Conservation (phyloP, 805 yeast genomes). For the Candida adriatica region DNA sequence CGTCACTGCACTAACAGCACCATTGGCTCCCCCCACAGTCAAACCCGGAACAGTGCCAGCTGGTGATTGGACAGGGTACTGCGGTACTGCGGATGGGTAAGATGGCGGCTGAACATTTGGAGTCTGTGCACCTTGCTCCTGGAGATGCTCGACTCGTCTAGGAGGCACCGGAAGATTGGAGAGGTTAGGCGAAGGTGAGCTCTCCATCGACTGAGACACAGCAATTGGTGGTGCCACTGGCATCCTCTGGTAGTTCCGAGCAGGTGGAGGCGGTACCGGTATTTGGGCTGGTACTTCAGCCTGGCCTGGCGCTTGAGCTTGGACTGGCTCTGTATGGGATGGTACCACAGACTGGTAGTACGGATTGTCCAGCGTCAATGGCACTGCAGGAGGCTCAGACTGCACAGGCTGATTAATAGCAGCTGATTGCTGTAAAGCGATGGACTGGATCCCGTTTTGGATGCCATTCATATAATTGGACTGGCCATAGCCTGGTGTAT, state of each 20-base stretch:
- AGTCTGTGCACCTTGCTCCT: too few species aligned
- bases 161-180: slow-evolving; percentile 18
- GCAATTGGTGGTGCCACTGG: slow-evolving; percentile 2
- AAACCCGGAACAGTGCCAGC: too few species aligned
- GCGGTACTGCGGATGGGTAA: too few species aligned
- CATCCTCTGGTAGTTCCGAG: slow-evolving; percentile 6
- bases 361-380: slow-evolving; percentile 12
- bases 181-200: slow-evolving; percentile 18
- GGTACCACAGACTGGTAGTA: slow-evolving; percentile 10
- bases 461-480: too few species aligned
- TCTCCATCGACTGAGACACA: slow-evolving; percentile 1
- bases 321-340: slow-evolving; percentile 1
- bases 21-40: too few species aligned
- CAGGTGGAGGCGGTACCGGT: slow-evolving; percentile 10
- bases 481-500: too few species aligned
- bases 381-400: slow-evolving; percentile 2
- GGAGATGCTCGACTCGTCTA: slow-evolving; percentile 1
- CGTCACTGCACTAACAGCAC: too few species aligned
- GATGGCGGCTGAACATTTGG: too few species aligned
- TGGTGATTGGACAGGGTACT: too few species aligned
- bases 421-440: too few species aligned
- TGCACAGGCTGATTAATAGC: too few species aligned
- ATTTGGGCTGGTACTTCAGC: background rate
- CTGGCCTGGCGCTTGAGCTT: background rate
- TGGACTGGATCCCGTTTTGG: too few species aligned